These are phyloP conservation scores for Pistacia integerrima DNA, from an alignment of 345 rosid species.

Conservation along the genomic window DNA sequence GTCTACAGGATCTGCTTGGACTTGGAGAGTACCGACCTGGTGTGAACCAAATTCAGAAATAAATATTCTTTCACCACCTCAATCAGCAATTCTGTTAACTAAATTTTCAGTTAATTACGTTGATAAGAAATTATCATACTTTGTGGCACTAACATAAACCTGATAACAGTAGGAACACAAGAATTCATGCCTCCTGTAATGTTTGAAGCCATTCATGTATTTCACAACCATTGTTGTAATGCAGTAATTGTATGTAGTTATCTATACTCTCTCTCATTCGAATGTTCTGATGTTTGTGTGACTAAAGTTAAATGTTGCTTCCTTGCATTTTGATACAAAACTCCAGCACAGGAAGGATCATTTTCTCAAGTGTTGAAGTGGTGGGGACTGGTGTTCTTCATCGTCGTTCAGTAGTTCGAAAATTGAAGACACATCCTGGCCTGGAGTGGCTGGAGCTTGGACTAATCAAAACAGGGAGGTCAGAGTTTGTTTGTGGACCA, in stretches of 20 bases:
- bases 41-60: conserved; percentile 42
- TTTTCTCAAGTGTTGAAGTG: too few relatives aligned
- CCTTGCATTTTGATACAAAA: too few relatives aligned
- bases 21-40: conserved; percentile 73
- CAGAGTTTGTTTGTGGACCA: conserved; percentile 19
- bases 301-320: background rate
- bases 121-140: background rate
- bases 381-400: too few relatives aligned
- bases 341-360: too few relatives aligned
- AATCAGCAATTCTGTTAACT: background rate
- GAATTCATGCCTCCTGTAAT: background rate
- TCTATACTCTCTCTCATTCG: background rate
- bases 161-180: background rate
- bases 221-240: background rate
- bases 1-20: conserved; percentile 49
- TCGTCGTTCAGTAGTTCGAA: background rate
- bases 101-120: background rate
- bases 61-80: conserved; percentile 15
- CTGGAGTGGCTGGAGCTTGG: background rate
- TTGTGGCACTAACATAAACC: background rate
- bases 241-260: background rate
- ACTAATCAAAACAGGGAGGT: background rate
- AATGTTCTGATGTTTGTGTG: background rate
- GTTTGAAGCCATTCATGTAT: background rate
- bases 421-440: background rate